Conservation (phyloP, 495 filamentous ascomycete species). For the Tuber magnatum region DNA sequence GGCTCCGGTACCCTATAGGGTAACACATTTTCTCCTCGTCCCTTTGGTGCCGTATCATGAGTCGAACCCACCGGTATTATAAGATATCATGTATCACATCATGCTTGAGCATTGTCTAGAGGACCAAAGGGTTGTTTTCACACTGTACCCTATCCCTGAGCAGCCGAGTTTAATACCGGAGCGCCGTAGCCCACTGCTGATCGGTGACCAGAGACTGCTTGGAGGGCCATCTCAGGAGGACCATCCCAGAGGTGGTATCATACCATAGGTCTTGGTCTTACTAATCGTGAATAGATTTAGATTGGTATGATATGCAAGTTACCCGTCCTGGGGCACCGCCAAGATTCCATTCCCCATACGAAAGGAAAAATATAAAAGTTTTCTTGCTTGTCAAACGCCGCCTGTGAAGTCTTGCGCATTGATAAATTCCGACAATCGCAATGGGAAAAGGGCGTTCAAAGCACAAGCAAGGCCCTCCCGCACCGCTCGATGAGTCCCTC, state of each 20-base stretch:
- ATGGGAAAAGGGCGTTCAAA: conserved; percentile 91
- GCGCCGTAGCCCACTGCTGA: background rate
- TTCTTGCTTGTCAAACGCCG: background rate
- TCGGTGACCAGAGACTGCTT: background rate
- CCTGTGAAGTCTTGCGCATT: background rate
- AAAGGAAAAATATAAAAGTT: background rate
- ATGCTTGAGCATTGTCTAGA: background rate
- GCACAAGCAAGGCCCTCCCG: conserved; percentile 88
- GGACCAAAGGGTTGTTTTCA: background rate
- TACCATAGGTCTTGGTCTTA: background rate
- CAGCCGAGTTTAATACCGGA: background rate
- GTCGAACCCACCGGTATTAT: too few relatives aligned
- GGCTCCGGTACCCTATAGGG: too few relatives aligned
- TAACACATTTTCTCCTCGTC: too few relatives aligned
- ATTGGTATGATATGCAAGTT: background rate
- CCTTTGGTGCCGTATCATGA: background rate
- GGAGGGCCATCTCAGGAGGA: background rate
- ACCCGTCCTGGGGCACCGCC: background rate
- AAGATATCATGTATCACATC: too few relatives aligned
- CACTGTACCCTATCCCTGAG: background rate
- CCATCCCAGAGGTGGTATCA: too few relatives aligned
- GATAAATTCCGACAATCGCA: conserved; percentile 32
- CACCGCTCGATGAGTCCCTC: conserved; percentile 70
- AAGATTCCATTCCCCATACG: background rate
- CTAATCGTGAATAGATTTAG: background rate